A percentile compares a stretch with the other conserved stretches of the same genome.
phyloP scores from a whole-genome alignment of 2,329 filamentous ascomycete genomes.

The Trichoderma sp. region DNA sequence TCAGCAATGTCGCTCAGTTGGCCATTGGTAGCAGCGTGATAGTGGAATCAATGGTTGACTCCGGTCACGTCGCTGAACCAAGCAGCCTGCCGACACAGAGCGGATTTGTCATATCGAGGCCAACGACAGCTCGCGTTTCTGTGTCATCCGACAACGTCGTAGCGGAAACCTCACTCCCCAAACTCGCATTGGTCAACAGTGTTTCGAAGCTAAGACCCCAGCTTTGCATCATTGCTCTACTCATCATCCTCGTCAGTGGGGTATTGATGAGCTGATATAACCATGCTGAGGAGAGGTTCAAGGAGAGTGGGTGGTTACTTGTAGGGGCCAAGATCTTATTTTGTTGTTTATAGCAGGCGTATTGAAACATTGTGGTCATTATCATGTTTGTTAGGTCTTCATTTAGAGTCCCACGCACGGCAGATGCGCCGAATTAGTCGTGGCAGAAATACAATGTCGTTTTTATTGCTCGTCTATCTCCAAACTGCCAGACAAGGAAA shows the following conservation, averaged over 20 bases:
- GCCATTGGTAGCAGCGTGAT: neutral
- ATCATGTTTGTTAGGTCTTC: slow-evolving; percentile 23
- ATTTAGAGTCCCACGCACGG: slow-evolving; percentile 26
- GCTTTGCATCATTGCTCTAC: neutral
- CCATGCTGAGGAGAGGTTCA: neutral
- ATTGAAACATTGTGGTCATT: slow-evolving; percentile 24
- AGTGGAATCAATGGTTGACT: neutral
- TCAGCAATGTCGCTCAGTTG: neutral
- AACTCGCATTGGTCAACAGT: neutral
- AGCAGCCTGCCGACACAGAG: neutral
- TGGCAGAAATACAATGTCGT: slow-evolving; percentile 13
- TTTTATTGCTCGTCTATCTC: neutral
- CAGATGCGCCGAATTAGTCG: neutral
- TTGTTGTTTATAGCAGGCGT: slow-evolving; percentile 25
- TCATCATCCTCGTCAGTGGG: neutral
- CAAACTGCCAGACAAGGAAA: neutral
- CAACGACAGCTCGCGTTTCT: neutral
- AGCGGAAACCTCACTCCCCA: neutral
- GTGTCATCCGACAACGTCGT: neutral
- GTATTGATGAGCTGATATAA: neutral
- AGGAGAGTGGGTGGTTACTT: neutral
- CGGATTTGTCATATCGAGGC: neutral
- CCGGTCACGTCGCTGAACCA: neutral
- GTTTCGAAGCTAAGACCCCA: neutral
- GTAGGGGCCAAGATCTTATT: slow-evolving; percentile 20